Base-by-base conservation (phyloP, 495 filamentous ascomycete species). In the Penicillium odoratum region DNA sequence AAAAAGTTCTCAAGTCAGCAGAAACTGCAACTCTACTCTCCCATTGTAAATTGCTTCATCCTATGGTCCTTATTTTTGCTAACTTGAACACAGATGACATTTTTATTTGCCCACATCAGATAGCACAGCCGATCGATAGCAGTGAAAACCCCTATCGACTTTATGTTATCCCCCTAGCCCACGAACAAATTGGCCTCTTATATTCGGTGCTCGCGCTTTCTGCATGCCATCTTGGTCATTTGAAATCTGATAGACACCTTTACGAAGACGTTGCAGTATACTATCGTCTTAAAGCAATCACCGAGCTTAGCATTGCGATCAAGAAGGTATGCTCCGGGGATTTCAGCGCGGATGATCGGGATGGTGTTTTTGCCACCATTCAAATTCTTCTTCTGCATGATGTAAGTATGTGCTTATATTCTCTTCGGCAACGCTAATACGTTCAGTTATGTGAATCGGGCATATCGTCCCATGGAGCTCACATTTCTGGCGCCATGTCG, bases 401-500 rank as follows among this genome's bases (percentile, higher is more conserved):
- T 65, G 73, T 76, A 56, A 57, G 73, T 58, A 30, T 8, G 8
- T 42, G 13, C n/a, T 29, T 31, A 7, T 16, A 10, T 40, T 7
- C n/a, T 50, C 18, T 0, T 3, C 16, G 7, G 31, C 38, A 42
- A 15, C n/a, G 56, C 48, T 33, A 10, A 31, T 42, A 16, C 9
- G 2, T 16, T 5, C 57, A 76, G 73, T 74, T 76, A 8, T 65
- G 61, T 18, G 73, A 74, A 61, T 62, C 70, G 3, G 70, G 73
- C 11, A 64, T 74, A 8, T 76, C 73, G 2, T 63, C 58, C 2
- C 71, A 76, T 47, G 73, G 73, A 1, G 70, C 65, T 45, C 73
- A 76, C 55, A 76, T 76, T 11, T 72, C 71, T 2, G 73, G 73
- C 10, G 73, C 71, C 0, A 65, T 76, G 63, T 76, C 73, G 1